These are phyloP conservation scores for Rubroboletus pulcherrimus DNA, from an alignment of 768 basidiomycete species.

Conservation along the genomic window DNA sequence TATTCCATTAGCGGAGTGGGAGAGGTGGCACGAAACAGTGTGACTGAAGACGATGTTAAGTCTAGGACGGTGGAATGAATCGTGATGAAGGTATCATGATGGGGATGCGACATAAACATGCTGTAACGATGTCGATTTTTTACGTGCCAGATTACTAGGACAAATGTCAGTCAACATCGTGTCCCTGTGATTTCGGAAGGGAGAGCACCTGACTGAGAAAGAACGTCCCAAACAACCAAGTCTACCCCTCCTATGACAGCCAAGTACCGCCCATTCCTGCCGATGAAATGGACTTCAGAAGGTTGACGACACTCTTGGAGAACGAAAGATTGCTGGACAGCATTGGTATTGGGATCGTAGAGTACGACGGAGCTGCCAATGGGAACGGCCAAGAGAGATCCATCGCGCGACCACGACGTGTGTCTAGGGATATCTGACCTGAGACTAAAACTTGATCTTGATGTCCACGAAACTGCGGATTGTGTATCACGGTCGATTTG, in stretches of 20 bases:
- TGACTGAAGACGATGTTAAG: slow-evolving; percentile 37
- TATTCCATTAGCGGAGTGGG: slow-evolving; percentile 41
- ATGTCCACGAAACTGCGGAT: slow-evolving; percentile 61
- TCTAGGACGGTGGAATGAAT: slow-evolving; percentile 39
- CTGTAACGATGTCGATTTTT: slow-evolving; percentile 36
- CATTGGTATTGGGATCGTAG: slow-evolving; percentile 66
- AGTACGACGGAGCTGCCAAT: slow-evolving; percentile 65
- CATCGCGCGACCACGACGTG: slow-evolving; percentile 79
- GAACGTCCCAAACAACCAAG: slow-evolving; percentile 70
- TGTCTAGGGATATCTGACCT: slow-evolving; percentile 64
- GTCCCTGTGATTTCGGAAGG: background rate
- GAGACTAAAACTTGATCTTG: slow-evolving; percentile 67
- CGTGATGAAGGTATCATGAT: slow-evolving; percentile 56
- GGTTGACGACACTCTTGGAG: slow-evolving; percentile 49
- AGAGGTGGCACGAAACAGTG: slow-evolving; percentile 47
- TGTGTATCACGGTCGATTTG: background rate
- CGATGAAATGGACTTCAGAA: slow-evolving; percentile 59
- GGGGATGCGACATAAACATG: slow-evolving; percentile 52
- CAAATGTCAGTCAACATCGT: background rate
- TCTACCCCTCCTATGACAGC: slow-evolving; percentile 47
- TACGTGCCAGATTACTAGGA: slow-evolving; percentile 59
- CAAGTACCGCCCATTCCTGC: slow-evolving; percentile 66
- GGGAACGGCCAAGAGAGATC: slow-evolving; percentile 76
- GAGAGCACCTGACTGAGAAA: slow-evolving; percentile 52
- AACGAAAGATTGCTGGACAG: slow-evolving; percentile 56